These are phyloP conservation scores for Cadophora luteo-olivacea DNA, from an alignment of 2,329 filamentous ascomycete genomes.

Conservation along the genomic window DNA sequence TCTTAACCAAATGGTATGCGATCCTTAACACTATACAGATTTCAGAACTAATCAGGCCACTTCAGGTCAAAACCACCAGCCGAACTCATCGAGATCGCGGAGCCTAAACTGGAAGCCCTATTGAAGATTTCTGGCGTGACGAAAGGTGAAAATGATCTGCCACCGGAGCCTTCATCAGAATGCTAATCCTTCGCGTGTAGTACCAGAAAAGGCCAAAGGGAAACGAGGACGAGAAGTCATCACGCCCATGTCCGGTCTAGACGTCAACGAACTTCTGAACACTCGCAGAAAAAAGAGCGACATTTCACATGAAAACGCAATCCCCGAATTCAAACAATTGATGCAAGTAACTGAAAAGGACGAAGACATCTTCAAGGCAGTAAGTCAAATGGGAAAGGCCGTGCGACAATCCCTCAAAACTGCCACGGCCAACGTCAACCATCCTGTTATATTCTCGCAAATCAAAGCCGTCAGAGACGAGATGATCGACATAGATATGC, in stretches of 20 bases:
- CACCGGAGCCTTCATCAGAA: not conserved
- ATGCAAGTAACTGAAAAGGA: conserved; percentile 67
- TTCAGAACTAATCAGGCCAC: not conserved
- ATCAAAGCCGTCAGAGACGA: conserved; percentile 75
- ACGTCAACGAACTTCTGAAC: conserved; percentile 82
- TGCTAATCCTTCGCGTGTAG: conserved; percentile 50
- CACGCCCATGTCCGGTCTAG: conserved; percentile 88
- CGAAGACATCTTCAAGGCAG: conserved; percentile 68
- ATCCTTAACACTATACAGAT: not conserved
- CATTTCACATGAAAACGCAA: conserved; percentile 74
- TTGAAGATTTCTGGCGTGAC: conserved; percentile 79
- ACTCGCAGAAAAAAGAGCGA: conserved; percentile 55
- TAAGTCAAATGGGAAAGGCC: conserved; percentile 76
- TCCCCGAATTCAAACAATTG: conserved; percentile 89
- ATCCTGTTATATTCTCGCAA: conserved; percentile 76
- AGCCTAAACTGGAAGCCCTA: conserved; percentile 65
- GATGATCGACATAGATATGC: conserved; percentile 76
- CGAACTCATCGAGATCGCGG: conserved; percentile 65
- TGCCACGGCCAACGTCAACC: conserved; percentile 78
- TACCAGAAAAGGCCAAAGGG: conserved; percentile 80
- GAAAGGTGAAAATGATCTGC: conserved; percentile 62
- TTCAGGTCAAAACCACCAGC: conserved; percentile 65
- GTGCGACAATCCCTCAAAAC: conserved; percentile 71
- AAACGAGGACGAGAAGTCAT: conserved; percentile 70
- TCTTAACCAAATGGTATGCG: conserved; percentile 69